These are phyloP conservation scores for Adansonia digitata DNA, from an alignment of 345 rosid species.

Conservation along the genomic window DNA sequence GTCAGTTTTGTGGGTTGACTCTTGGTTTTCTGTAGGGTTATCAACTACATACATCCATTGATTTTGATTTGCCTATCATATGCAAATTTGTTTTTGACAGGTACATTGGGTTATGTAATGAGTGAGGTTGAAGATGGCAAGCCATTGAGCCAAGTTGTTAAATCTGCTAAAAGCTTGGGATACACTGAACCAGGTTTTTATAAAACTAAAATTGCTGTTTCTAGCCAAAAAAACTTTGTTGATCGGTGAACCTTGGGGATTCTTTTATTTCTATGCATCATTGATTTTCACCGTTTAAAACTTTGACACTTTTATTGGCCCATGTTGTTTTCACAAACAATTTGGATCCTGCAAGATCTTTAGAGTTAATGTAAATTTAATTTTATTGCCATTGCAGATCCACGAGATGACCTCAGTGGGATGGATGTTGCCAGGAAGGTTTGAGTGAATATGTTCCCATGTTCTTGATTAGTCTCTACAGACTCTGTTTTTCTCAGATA, in stretches of 20 bases:
- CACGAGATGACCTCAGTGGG: slow-evolving; percentile 93
- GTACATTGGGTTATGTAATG: slow-evolving; percentile 94
- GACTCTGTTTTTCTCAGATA: neutral
- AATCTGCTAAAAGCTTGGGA: slow-evolving; percentile 76
- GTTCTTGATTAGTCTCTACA: slow-evolving; percentile 7
- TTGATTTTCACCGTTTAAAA: neutral
- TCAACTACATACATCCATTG: no score
- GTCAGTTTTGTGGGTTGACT: neutral
- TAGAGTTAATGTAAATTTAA: neutral
- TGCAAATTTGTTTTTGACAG: slow-evolving; percentile 10
- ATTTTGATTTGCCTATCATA: neutral
- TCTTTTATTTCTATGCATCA: neutral
- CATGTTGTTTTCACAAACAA: neutral
- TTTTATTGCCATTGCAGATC: slow-evolving; percentile 40
- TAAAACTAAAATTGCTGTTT: neutral
- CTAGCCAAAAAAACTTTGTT: neutral
- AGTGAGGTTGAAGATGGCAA: slow-evolving; percentile 91
- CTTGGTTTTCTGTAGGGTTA: neutral
- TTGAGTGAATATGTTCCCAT: slow-evolving; percentile 3
- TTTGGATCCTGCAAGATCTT: neutral
- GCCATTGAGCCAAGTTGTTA: slow-evolving; percentile 83
- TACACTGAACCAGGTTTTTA: slow-evolving; percentile 71
- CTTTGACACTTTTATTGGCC: neutral
- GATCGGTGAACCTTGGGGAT: neutral
- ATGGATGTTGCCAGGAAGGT: slow-evolving; percentile 99